These are phyloP conservation scores for Lactarius tabidus DNA, from an alignment of 768 basidiomycete genomes.

Conservation along the genomic window DNA sequence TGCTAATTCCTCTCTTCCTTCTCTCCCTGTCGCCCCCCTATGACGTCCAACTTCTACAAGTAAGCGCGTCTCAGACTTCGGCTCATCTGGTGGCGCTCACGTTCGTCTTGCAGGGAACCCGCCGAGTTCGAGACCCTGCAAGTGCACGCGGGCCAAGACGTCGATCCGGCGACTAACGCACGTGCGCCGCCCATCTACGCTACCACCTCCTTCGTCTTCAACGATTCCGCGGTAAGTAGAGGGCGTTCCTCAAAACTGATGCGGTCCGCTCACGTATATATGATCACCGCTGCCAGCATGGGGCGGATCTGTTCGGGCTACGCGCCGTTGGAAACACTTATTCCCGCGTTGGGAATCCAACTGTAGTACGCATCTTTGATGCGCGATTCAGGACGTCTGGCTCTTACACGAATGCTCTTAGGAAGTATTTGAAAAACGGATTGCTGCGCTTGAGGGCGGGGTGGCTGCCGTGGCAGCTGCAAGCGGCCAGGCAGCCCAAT, in stretches of 20 bases:
- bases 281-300: conserved; percentile 53
- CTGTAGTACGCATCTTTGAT: conserved; percentile 42
- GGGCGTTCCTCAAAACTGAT: too few species aligned
- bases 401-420: conserved; percentile 28
- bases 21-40: background rate
- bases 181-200: conserved; percentile 79
- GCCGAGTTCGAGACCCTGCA: conserved; percentile 81
- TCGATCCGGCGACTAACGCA: conserved; percentile 63
- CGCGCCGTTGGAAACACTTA: conserved; percentile 60
- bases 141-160: conserved; percentile 68
- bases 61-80: background rate
- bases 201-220: conserved; percentile 68
- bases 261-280: background rate
- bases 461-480: conserved; percentile 68
- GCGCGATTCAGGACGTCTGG: background rate
- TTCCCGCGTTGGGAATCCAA: conserved; percentile 66
- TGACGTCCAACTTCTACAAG: conserved; percentile 12
- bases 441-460: conserved; percentile 79
- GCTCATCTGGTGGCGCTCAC: background rate
- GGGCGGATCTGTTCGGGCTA: conserved; percentile 65
- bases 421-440: conserved; percentile 76
- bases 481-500: conserved; percentile 75
- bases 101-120: conserved; percentile 28
- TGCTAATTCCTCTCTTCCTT: background rate
- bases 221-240: conserved; percentile 54